A percentile compares a stretch with the other conserved stretches of the same genome.
Evolutionary conservation across 208 protist species (phyloP).

Genomic region (Naegleria lovaniensis): DNA sequence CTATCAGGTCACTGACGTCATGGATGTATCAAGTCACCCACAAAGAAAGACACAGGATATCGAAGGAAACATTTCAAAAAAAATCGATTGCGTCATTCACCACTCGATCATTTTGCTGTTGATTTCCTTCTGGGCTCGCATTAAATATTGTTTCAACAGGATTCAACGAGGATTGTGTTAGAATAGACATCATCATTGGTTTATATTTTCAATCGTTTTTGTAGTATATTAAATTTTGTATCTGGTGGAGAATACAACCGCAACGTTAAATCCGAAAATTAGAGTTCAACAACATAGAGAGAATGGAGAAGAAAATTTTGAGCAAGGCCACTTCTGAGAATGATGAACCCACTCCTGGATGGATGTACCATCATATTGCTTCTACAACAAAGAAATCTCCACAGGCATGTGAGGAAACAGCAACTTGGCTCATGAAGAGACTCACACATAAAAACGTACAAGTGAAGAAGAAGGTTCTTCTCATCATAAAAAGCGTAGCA

Average conservation of each 20-base stretch:
- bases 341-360: slow-evolving; percentile 30
- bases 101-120: no score
- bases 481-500: slow-evolving; percentile 57
- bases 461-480: slow-evolving; percentile 55
- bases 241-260: background rate
- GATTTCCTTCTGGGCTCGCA: no score
- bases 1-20: no score
- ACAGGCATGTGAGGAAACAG: slow-evolving; percentile 12
- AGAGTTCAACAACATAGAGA: slow-evolving; percentile 14
- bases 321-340: slow-evolving; percentile 34
- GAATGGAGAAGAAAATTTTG: slow-evolving; percentile 33
- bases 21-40: no score
- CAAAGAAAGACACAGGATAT: no score
- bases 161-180: no score
- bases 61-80: no score
- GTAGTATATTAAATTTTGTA: background rate
- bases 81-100: no score
- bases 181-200: no score
- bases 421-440: slow-evolving; percentile 26
- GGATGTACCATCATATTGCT: slow-evolving; percentile 34
- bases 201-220: background rate
- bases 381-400: slow-evolving; percentile 25
- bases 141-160: no score
- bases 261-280: background rate
- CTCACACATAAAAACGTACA: slow-evolving; percentile 25